Percentiles rank a stretch among this genome's conserved stretches.
phyloP scores from a whole-genome alignment of 2,329 filamentous ascomycete species.

The Fusarium piperis region DNA sequence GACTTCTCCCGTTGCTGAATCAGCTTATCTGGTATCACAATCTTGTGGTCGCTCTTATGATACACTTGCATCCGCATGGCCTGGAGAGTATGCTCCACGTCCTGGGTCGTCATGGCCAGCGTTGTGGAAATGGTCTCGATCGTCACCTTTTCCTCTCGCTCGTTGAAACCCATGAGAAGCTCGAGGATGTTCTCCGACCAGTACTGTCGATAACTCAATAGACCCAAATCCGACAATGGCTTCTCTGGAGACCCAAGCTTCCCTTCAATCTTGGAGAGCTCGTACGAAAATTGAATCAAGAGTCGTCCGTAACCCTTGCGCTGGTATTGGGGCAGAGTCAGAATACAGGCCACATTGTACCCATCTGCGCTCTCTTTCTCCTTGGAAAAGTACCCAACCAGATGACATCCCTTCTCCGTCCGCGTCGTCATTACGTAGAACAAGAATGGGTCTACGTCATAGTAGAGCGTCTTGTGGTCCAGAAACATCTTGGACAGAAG shows the following conservation, averaged over 20 bases:
- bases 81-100: slow-evolving; percentile 94
- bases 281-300: slow-evolving; percentile 97
- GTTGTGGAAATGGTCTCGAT: slow-evolving; percentile 84
- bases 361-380: slow-evolving; percentile 97
- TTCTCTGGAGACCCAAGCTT: slow-evolving; percentile 98
- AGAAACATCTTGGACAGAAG: slow-evolving; percentile 95
- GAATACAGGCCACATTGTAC: slow-evolving; percentile 98
- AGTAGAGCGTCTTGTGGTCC: slow-evolving; percentile 98
- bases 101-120: slow-evolving; percentile 95
- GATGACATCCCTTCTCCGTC: slow-evolving; percentile 88
- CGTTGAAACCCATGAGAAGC: slow-evolving; percentile 77
- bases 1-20: slow-evolving; percentile 83
- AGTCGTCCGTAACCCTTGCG: slow-evolving; percentile 92
- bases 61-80: slow-evolving; percentile 96
- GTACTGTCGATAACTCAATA: slow-evolving; percentile 95
- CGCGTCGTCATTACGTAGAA: slow-evolving; percentile 98
- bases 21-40: slow-evolving; percentile 88
- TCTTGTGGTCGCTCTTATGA: slow-evolving; percentile 95
- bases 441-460: slow-evolving; percentile 98
- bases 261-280: slow-evolving; percentile 92
- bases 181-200: slow-evolving; percentile 97
- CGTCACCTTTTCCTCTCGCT: slow-evolving; percentile 76
- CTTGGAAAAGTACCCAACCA: slow-evolving; percentile 99
- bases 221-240: slow-evolving; percentile 89
- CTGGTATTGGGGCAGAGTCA: slow-evolving; percentile 96